Percentiles rank a stretch among this genome's conserved stretches.
Conservation (phyloP, 2,329 filamentous ascomycete genomes). For the Aspergillus sp. region DNA sequence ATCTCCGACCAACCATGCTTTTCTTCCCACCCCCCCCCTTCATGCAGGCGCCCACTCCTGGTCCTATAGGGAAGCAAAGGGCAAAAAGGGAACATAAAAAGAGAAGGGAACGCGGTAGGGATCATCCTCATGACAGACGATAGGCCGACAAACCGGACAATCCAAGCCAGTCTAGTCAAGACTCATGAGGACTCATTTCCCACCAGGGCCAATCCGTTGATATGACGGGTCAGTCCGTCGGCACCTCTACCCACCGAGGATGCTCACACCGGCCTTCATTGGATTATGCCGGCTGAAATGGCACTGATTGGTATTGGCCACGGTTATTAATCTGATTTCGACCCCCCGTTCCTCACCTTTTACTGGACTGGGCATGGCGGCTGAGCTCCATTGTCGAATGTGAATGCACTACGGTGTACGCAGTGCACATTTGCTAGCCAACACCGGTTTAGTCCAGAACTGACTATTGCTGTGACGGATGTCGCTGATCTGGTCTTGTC, state of each 20-base stretch:
- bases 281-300: not conserved
- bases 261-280: not conserved
- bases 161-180: not conserved
- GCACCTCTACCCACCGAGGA: slow-evolving; percentile 3
- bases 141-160: not conserved
- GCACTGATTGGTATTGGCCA: not conserved
- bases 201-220: not conserved
- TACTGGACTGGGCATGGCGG: not conserved
- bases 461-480: not conserved
- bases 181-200: slow-evolving; percentile 1
- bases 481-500: not conserved
- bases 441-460: not conserved
- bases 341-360: not conserved
- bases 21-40: not conserved
- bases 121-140: not conserved
- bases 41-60: not conserved
- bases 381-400: not conserved
- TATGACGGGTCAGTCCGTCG: not conserved
- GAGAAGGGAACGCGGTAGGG: not conserved
- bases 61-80: not conserved
- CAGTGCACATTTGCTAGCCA: not conserved
- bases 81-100: not conserved
- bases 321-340: not conserved
- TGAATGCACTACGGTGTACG: not conserved
- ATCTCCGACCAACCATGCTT: not conserved